Evolutionary conservation across 192 early-diverging fungal species (phyloP), one percentile per base, ranked within the genome.

Genomic region (Coemansia sp.): DNA sequence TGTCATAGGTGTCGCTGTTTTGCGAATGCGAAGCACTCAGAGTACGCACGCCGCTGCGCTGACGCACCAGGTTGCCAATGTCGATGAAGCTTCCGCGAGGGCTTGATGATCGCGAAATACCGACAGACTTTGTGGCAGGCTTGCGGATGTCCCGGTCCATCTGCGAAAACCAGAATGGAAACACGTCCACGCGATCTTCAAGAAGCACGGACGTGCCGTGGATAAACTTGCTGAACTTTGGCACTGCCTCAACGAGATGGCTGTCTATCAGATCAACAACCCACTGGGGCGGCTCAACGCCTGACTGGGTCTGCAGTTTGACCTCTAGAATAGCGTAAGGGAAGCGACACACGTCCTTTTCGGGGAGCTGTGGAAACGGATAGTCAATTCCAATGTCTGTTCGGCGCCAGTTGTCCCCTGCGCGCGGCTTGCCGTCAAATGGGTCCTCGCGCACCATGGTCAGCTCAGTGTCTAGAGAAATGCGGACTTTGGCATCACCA

Each of bases 221-320:
- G 64, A 94, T 91, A 78, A 96, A 99, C 77, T 99, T 99, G 60
- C 92, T 94, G 84, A 99, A 99, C 71, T 95, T 98, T 51, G 94
- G 94, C 39, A 97, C 94, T 39, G 92, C 91, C 72, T 94, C 92
- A 57, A 97, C 91, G 68, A 98, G 78, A 69, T 95, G 92, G 52
- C 89, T 90, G 61, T 92, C 88, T 71, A 95, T 87, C 49, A 99
- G 84, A 60, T 97, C 93, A 21, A 87, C 80, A 23, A 96, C 95
- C 97, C 97, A 99, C 64, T 91, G 82, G 7, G 97, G 95, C 2
- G 93, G 92, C 62, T 93, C 89, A 33, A 91, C 89, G 21, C 95
- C 97, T 29, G 90, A 86, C 43, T 94, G 90, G 4, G 93, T 96
- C 75, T 99, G 95, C 45, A 98, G 84, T 83, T 99, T 99, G 71